These are phyloP conservation scores for Backusella luteola DNA, from an alignment of 192 early-diverging fungal genomes.

Conservation along the genomic window DNA sequence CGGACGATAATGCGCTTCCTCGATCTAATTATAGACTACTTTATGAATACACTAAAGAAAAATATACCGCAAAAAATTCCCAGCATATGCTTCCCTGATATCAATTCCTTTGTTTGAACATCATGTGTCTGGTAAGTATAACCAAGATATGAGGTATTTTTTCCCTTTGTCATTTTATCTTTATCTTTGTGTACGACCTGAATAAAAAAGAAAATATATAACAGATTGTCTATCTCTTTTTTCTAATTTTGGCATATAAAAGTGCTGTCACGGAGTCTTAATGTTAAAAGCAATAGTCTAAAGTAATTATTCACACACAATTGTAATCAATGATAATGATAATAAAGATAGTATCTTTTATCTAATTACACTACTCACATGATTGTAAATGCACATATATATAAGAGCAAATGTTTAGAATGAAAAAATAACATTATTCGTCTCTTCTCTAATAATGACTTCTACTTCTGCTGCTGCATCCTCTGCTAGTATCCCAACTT, in stretches of 20 bases:
- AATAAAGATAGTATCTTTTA: background rate
- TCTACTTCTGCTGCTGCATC: background rate
- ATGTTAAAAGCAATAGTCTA: background rate
- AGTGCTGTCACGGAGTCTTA: background rate
- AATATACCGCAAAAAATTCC: background rate
- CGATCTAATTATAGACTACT: background rate
- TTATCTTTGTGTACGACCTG: background rate
- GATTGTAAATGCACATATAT: background rate
- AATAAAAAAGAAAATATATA: background rate
- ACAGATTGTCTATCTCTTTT: background rate
- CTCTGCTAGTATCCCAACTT: background rate
- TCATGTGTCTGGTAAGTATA: background rate
- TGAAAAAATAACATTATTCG: background rate
- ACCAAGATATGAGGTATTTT: conserved; percentile 2
- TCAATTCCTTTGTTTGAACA: background rate
- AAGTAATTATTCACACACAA: background rate
- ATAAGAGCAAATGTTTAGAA: background rate
- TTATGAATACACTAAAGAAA: background rate
- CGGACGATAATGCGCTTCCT: background rate
- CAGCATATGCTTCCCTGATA: too few species aligned
- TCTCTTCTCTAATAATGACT: background rate
- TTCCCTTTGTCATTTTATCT: background rate
- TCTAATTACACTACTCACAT: background rate
- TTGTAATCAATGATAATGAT: background rate
- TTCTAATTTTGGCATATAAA: background rate